Base-by-base conservation (phyloP, 305 asterid species). In the Withania somnifera region DNA sequence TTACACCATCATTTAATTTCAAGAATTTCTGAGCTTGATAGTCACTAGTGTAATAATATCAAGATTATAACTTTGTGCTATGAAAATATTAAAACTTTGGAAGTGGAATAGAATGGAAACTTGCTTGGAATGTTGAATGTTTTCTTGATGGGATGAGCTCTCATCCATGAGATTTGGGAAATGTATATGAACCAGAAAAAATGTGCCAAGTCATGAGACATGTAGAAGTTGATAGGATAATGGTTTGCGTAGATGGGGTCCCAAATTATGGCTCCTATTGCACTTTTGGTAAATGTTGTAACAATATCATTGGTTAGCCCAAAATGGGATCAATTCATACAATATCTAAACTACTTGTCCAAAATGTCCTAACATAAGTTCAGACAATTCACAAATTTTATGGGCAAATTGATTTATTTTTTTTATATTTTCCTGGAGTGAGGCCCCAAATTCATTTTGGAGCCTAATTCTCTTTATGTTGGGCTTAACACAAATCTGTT, bases 191-290 rank as follows among this genome's bases (percentile, higher is more conserved):
- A 88, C 93, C 94, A 88, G 86, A 82, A 81, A 83, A 82, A 8
- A 0, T 34, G 19, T 54, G 82, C 82, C 89, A 85, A 52, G 87
- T 87, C 86, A 87, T 81, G 83, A 66, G 54, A 66, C 73, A 77
- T 47, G 86, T 61, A 88, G 87, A 77, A 82, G 50, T 84, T 3
- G 93, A 91, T 91, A 89, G 91, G 97, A 93, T 91, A 90, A 89
- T 86, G 88, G 84, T 80, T 82, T 52, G 50, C 24, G 36, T 78
- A 17, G 83, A 86, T 80, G 92, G 92, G 92, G 83, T 81, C 87
- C 86, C 40, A 69, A 53, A 58, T 75, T 81, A 7, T 75, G 61
- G 66, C 76, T 6, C 38, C 80, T 67, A n/a, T 36, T 36, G 52
- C 30, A 10, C 76, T 40, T 38, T 30, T 58, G 17, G 58, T 58